Conservation (phyloP, 2,329 filamentous ascomycete species). For the Cercospora sp. region DNA sequence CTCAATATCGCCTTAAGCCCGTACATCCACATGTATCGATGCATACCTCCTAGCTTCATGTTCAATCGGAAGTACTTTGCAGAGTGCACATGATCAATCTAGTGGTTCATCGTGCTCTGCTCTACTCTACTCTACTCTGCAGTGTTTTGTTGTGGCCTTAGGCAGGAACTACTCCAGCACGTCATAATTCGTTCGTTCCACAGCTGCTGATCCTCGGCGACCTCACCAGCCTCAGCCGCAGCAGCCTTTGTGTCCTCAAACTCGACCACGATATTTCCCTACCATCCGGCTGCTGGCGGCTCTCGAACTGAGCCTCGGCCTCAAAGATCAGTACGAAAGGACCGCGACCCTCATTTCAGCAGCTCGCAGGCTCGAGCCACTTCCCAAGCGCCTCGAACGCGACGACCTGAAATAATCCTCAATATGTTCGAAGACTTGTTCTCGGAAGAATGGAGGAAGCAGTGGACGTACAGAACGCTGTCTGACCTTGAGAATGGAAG, state of each 20-base stretch:
- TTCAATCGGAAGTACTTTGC: no score
- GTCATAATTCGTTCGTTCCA: not conserved
- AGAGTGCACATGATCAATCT: no score
- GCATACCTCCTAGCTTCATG: no score
- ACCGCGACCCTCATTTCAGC: not conserved
- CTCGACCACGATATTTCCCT: not conserved
- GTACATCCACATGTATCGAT: no score
- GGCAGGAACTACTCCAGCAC: not conserved
- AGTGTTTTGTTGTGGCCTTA: no score
- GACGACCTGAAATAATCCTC: not conserved
- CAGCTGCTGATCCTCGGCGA: not conserved
- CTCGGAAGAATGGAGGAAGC: slow-evolving; percentile 1
- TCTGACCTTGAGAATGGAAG: not conserved
- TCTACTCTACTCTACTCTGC: no score
- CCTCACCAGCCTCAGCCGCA: not conserved
- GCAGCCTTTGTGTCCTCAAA: not conserved
- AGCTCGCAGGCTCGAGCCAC: not conserved
- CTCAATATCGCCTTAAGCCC: no score
- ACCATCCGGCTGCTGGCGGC: not conserved
- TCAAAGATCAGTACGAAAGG: not conserved
- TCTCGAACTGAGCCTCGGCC: not conserved
- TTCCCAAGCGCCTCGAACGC: not conserved
- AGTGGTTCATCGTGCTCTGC: no score
- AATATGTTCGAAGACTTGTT: not conserved
- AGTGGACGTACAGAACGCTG: slow-evolving; percentile 2